Conservation (phyloP, 495 filamentous ascomycete genomes). For the Pyrenula aspistea region DNA sequence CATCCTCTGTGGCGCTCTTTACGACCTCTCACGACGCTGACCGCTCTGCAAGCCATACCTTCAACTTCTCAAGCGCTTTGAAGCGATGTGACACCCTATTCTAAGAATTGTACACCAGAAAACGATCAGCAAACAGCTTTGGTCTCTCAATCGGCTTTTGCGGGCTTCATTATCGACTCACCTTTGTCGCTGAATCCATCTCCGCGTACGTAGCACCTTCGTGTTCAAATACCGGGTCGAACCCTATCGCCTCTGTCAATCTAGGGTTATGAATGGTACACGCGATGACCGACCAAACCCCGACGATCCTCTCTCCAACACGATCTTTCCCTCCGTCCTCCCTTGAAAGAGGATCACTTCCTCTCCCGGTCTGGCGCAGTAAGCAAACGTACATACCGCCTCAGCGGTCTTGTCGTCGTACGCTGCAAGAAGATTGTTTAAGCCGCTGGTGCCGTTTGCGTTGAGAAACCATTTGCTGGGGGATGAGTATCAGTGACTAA, state of each 20-base stretch:
- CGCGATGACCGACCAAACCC: constrained; percentile 64
- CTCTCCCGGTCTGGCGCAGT: constrained; percentile 70
- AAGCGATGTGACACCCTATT: constrained; percentile 86
- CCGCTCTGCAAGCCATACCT: constrained; percentile 61
- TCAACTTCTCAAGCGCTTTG: constrained; percentile 74
- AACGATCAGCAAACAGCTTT: not conserved
- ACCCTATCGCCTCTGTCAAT: constrained; percentile 38
- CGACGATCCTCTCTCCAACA: constrained; percentile 39
- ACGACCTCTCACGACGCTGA: constrained; percentile 2
- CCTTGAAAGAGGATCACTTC: constrained; percentile 90
- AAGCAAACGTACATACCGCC: constrained; percentile 94
- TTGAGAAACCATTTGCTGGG: constrained; percentile 85
- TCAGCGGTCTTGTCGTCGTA: constrained; percentile 84
- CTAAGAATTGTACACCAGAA: constrained; percentile 18
- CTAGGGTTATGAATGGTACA: not conserved
- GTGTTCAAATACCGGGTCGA: constrained; percentile 96
- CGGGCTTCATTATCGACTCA: constrained; percentile 6
- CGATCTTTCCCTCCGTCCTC: constrained; percentile 44
- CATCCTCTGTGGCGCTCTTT: too few relatives aligned
- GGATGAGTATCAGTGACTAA: not conserved
- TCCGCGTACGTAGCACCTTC: constrained; percentile 92
- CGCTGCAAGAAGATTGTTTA: constrained; percentile 83
- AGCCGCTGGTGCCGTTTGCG: constrained; percentile 63
- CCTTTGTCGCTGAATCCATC: constrained; percentile 83
- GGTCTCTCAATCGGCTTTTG: not conserved